Base-by-base conservation (phyloP, 1,284 basidiomycete species). In the Marasmius tenuissimus region DNA sequence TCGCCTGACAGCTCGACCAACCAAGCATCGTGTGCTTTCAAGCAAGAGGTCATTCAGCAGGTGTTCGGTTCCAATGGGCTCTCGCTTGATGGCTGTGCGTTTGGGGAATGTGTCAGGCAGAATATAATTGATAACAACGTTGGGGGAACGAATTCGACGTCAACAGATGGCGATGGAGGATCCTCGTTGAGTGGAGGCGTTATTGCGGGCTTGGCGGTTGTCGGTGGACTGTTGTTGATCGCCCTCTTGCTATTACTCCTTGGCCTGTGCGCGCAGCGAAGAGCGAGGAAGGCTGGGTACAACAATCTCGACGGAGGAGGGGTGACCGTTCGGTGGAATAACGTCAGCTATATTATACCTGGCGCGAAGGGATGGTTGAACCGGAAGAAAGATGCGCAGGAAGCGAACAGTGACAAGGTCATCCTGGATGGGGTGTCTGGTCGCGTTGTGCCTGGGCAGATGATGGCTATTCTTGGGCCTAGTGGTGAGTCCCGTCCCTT, bases 381-480 rank as follows among this genome's bases (percentile, higher is more conserved):
- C 60, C 57, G 59, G 47, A 66, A 61, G 45, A 58, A 27, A 4
- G 27, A 50, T 27, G 22, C 61, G 1, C 64, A 63, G 18, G 68
- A 65, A 38, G 64, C 62, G 42, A 77, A 73, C 45, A 77, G 78
- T 39, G 88, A 87, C 35, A 92, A 91, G 68, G 78, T 85, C 34
- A 81, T 97, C 18, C 76, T 97, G 51, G 85, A 92, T 69, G 78
- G 78, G 40, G 81, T 93, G 22, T 86, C 76, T 58, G 94, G 94
- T 0, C 74, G 75, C 5, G 85, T 96, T 14, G 76, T 78, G 0
- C 84, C 93, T 0, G 94, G 94, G 3, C 85, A 91, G 61, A 88
- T 96, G 79, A 89, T 94, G 83, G 91, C 91, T 20, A 86, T 97
- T 59, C 84, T 97, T 4, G 94, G 94, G 0, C 94, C 94, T 0